A percentile compares a stretch with the other conserved stretches of the same genome.
Evolutionary conservation across 345 rosid species (phyloP).

Genomic region (Brassica nigra): DNA sequence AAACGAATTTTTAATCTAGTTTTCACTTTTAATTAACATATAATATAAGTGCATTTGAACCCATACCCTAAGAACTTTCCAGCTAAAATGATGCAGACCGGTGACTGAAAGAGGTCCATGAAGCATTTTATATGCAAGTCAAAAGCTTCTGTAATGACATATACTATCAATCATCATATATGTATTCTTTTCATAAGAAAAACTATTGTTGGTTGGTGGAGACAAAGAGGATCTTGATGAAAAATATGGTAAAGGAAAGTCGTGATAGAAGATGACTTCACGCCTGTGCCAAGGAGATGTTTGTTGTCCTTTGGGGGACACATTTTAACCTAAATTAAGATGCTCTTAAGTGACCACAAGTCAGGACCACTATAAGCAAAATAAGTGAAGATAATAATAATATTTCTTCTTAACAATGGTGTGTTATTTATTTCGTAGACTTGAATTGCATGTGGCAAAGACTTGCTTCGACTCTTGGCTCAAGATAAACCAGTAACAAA

Average conservation of each 20-base stretch:
- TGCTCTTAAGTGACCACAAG: slow-evolving; percentile 29
- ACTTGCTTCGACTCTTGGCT: slow-evolving; percentile 35
- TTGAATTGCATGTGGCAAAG: slow-evolving; percentile 5
- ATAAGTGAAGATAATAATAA: background rate
- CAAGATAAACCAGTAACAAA: slow-evolving; percentile 16
- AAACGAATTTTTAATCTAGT: background rate
- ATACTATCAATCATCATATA: background rate
- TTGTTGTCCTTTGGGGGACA: slow-evolving; percentile 43
- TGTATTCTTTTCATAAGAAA: slow-evolving; percentile 4
- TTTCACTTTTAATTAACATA: background rate
- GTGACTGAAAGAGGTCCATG: slow-evolving; percentile 33
- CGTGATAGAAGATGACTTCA: slow-evolving; percentile 37
- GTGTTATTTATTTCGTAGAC: background rate
- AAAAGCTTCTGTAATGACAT: slow-evolving; percentile 24
- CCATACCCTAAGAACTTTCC: slow-evolving; percentile 31
- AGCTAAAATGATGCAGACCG: slow-evolving; percentile 34
- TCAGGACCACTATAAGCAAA: slow-evolving; percentile 29
- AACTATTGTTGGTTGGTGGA: slow-evolving; percentile 41
- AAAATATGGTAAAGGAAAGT: slow-evolving; percentile 31
- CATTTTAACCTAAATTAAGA: slow-evolving; percentile 34
- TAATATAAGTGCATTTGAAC: background rate
- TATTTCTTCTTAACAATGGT: background rate
- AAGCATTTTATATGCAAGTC: slow-evolving; percentile 36
- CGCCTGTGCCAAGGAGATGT: slow-evolving; percentile 37
- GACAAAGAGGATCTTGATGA: slow-evolving; percentile 45